phyloP scores from a whole-genome alignment of 1,284 basidiomycete species.

The Ustilago curta region DNA sequence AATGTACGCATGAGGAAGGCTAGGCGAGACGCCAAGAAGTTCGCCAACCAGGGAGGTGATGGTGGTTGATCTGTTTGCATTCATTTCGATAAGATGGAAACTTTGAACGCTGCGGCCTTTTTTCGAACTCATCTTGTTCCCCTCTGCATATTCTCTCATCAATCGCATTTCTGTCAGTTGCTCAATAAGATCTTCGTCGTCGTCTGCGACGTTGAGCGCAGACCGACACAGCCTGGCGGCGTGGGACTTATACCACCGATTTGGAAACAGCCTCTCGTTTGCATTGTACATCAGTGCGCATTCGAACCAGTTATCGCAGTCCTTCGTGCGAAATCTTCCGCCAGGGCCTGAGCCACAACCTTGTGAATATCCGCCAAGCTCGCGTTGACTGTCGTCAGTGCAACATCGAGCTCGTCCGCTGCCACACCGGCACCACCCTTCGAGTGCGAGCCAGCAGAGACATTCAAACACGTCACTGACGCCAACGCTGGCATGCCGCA shows the following conservation, averaged over 20 bases:
- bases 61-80: conserved; percentile 31
- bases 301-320: conserved; percentile 20
- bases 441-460: conserved; percentile 23
- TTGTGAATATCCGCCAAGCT: conserved; percentile 48
- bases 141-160: background rate
- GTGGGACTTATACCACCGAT: too few species aligned
- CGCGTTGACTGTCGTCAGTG: conserved; percentile 23
- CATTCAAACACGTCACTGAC: conserved; percentile 75
- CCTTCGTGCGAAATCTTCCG: conserved; percentile 38
- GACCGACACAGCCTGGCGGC: background rate
- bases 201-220: background rate
- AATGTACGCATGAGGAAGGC: conserved; percentile 41
- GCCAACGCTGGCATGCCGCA: conserved; percentile 90
- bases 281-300: background rate
- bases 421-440: conserved; percentile 17
- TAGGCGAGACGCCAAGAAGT: conserved; percentile 36
- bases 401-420: conserved; percentile 22
- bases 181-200: background rate
- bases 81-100: too few species aligned
- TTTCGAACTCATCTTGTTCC: background rate
- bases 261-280: too few species aligned
- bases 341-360: conserved; percentile 42
- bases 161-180: conserved; percentile 4
- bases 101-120: background rate
- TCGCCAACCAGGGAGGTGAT: conserved; percentile 60